Base-by-base conservation (phyloP, 164 flowering plant genomes). In the Santalum album region DNA sequence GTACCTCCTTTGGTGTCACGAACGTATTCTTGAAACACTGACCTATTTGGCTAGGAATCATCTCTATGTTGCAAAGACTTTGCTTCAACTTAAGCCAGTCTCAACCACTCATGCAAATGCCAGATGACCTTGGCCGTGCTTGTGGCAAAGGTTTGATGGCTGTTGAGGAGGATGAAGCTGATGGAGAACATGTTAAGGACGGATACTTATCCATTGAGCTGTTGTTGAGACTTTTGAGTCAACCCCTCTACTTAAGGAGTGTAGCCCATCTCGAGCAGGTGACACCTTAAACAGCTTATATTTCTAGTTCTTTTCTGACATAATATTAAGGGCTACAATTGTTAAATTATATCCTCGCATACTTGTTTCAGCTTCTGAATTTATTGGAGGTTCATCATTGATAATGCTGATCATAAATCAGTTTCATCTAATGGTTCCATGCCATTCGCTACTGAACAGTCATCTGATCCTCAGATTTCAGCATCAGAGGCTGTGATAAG, bases 221-320 rank as follows among this genome's bases (percentile, higher is more conserved):
- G 73, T 96, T 89, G 58, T 68, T 92, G 67, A 70, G 82, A 56
- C 92, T 92, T 43, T 68, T 92, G 71, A 89, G 76, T 52, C 95
- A 85, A 51, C 90, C 99, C 11, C 82, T 92, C 16, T 92, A 87
- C 67, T 63, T 82, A 74, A 83, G 97, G 69, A 92, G 99, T 60
- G 64, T 85, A 29, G 88, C 88, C 15, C 99, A 92, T 71, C 86
- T 92, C 38, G 99, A 92, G 63, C 99, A 92, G 94, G 99, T 89
- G 55, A n/a, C 59, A 18, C 35, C 35, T 57, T 44, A 20, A 32
- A 2, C 25, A 17, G 18, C 25, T 47, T 19, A 19, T 1, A 18
- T 25, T 27, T 4, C 25, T 38, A 1, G 40, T 10, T 18, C 25
- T 36, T 21, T 2, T n/a, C 18, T 35, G 26, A 27, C 14, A 36